phyloP scores from a whole-genome alignment of 2,329 filamentous ascomycete genomes.

The Xylaria arbuscula region DNA sequence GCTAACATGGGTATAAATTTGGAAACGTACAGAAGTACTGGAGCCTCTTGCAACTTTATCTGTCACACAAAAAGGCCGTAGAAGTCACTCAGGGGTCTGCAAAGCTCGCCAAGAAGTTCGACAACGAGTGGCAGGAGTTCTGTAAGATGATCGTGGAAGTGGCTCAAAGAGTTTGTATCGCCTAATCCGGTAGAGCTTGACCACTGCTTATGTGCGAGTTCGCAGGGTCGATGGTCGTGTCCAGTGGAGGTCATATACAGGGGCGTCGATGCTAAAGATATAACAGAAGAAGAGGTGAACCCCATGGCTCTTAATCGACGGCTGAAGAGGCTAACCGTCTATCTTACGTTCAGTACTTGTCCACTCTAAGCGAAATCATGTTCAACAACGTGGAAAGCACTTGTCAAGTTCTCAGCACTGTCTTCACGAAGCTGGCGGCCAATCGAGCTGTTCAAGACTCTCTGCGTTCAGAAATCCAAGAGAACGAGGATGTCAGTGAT shows the following conservation, averaged over 20 bases:
- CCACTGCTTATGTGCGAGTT: neutral
- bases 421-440: conserved; percentile 5
- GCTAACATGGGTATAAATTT: neutral
- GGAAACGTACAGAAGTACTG: neutral
- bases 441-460: neutral
- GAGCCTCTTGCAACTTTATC: neutral
- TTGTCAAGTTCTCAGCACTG: neutral
- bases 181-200: neutral
- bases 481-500: neutral
- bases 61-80: neutral
- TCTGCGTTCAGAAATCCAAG: neutral
- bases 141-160: neutral
- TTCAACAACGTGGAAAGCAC: conserved; percentile 7
- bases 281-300: conserved; percentile 2
- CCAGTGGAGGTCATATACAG: conserved; percentile 1
- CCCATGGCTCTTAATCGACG: neutral
- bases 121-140: conserved; percentile 1
- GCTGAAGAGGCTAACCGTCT: neutral
- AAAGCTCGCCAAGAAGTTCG: conserved; percentile 1
- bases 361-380: conserved; percentile 5
- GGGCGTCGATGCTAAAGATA: neutral
- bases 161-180: neutral
- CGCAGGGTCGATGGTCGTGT: neutral
- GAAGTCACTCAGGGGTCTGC: neutral
- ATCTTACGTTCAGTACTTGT: neutral